These are phyloP conservation scores for Dactylellina cionopaga DNA, from an alignment of 2,329 filamentous ascomycete genomes.

Conservation along the genomic window DNA sequence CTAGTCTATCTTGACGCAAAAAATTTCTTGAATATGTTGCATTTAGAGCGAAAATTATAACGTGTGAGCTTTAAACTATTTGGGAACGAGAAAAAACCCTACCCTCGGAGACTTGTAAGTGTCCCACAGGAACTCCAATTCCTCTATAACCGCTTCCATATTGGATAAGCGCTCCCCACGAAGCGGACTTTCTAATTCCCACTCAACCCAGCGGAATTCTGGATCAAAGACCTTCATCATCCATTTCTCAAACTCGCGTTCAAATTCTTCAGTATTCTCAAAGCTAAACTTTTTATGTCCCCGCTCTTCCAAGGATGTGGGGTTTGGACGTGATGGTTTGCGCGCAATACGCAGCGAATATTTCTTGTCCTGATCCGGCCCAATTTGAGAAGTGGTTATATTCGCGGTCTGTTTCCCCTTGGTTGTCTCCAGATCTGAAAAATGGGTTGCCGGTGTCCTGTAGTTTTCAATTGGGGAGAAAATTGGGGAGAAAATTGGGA, in stretches of 20 bases:
- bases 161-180: not conserved
- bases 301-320: not conserved
- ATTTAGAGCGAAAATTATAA: too few species aligned
- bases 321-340: not conserved
- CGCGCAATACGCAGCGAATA: not conserved
- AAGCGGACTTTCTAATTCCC: not conserved
- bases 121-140: not conserved
- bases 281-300: constrained; percentile 1
- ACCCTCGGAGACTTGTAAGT: not conserved
- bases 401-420: too few species aligned
- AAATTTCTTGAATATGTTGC: too few species aligned
- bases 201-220: constrained; percentile 9
- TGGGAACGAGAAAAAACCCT: constrained; percentile 1
- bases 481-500: too few species aligned
- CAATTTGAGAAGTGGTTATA: too few species aligned
- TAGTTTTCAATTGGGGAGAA: too few species aligned
- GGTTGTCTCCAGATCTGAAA: too few species aligned
- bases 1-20: too few species aligned
- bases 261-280: not conserved
- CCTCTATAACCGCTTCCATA: not conserved
- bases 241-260: not conserved
- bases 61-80: too few species aligned
- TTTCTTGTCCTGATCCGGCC: too few species aligned
- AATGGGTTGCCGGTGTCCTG: too few species aligned
- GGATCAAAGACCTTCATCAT: constrained; percentile 6